These are phyloP conservation scores for Paecilomyces dactylethromorphus DNA, from an alignment of 2,329 filamentous ascomycete species.

Conservation along the genomic window DNA sequence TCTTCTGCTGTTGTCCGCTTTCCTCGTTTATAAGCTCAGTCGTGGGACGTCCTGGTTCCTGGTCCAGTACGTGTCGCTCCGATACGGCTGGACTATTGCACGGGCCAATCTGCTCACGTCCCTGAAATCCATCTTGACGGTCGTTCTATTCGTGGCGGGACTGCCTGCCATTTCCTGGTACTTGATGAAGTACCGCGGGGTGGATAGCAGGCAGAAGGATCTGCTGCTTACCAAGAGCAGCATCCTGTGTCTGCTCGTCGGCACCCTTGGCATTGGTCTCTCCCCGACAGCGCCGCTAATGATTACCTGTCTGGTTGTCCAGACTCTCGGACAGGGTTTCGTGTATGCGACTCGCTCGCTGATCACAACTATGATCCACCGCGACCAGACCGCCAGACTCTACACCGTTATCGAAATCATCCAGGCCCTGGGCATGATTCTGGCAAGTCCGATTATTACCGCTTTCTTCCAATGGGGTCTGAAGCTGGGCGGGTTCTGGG, in stretches of 20 bases:
- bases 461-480: conserved; percentile 42
- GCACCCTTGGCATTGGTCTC: conserved; percentile 42
- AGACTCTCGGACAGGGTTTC: conserved; percentile 44
- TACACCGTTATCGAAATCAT: conserved; percentile 46
- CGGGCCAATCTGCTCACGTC: conserved; percentile 38
- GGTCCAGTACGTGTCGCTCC: conserved; percentile 47
- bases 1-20: conserved; percentile 39
- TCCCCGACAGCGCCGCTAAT: conserved; percentile 37
- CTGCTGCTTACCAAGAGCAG: conserved; percentile 41
- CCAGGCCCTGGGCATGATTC: conserved; percentile 41
- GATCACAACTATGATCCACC: conserved; percentile 42
- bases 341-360: conserved; percentile 41
- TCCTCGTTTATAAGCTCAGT: conserved; percentile 43
- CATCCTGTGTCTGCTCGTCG: conserved; percentile 36
- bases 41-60: conserved; percentile 42
- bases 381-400: conserved; percentile 42
- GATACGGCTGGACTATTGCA: conserved; percentile 44
- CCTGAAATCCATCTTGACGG: conserved; percentile 41
- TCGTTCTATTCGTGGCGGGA: conserved; percentile 41
- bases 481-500: conserved; percentile 39
- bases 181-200: conserved; percentile 27
- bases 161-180: conserved; percentile 37
- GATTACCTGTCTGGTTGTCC: conserved; percentile 40
- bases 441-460: conserved; percentile 42
- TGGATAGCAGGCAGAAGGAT: conserved; percentile 37